Evolutionary conservation across 108 stramenopile genomes (phyloP).

Genomic region (Discostella pseudostelligera): DNA sequence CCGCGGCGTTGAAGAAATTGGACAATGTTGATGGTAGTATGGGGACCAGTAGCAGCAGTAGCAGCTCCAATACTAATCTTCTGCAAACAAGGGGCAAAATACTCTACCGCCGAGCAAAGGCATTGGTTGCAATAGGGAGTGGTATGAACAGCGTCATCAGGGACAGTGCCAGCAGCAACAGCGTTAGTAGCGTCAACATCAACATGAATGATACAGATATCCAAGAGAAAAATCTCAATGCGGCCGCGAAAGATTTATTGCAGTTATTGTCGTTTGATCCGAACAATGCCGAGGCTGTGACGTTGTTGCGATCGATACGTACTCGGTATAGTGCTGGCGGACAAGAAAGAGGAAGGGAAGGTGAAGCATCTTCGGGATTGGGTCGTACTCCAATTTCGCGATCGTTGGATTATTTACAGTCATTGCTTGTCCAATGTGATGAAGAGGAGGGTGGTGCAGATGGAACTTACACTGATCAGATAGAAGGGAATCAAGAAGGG

Average conservation of each 20-base stretch:
- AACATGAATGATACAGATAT: conserved; percentile 31
- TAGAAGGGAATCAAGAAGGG: conserved; percentile 3
- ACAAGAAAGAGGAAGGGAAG: too few relatives aligned
- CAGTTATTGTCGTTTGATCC: conserved; percentile 62
- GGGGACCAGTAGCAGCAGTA: conserved; percentile 6
- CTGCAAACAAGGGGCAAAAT: conserved; percentile 55
- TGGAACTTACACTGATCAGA: conserved; percentile 19
- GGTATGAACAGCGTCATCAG: not conserved
- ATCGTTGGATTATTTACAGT: conserved; percentile 42
- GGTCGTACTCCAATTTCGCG: conserved; percentile 33
- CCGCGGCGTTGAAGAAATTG: conserved; percentile 48
- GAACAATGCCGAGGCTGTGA: conserved; percentile 63
- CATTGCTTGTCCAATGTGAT: not conserved
- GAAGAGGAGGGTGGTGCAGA: not conserved
- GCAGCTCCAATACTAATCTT: conserved; percentile 20
- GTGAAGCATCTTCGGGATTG: too few relatives aligned
- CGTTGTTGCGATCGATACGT: conserved; percentile 59
- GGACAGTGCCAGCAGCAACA: too few relatives aligned
- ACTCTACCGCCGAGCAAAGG: conserved; percentile 79
- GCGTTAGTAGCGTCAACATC: too few relatives aligned
- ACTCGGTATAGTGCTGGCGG: too few relatives aligned
- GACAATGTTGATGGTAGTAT: conserved; percentile 16
- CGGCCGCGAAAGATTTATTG: conserved; percentile 75
- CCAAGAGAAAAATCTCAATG: conserved; percentile 45
- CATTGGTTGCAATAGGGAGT: conserved; percentile 45